A percentile compares a stretch with the other conserved stretches of the same genome.
These are phyloP conservation scores for Rugonectria rugulosa DNA, from an alignment of 2,329 filamentous ascomycete species.

Conservation along the genomic window DNA sequence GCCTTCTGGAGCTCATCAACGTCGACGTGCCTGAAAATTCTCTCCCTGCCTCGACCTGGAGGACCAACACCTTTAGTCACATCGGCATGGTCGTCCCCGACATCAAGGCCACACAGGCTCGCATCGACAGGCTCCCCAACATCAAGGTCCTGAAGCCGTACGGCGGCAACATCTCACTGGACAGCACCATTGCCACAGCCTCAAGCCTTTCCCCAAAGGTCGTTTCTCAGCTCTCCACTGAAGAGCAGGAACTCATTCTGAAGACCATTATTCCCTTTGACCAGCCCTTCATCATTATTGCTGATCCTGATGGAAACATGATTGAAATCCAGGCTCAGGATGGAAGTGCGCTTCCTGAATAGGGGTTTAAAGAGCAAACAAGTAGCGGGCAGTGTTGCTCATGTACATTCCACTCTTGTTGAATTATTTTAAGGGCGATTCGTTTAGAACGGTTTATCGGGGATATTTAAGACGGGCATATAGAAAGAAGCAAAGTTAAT, in stretches of 20 bases:
- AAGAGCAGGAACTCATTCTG: conserved; percentile 4
- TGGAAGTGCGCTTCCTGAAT: conserved; percentile 3
- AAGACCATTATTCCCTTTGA: conserved; percentile 17
- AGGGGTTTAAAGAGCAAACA: neutral
- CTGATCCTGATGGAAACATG: conserved; percentile 38
- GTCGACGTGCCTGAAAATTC: conserved; percentile 31
- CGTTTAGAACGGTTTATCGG: no score
- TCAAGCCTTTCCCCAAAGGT: conserved; percentile 19
- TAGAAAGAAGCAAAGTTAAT: no score
- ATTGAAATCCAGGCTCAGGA: conserved; percentile 35
- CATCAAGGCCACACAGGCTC: conserved; percentile 36
- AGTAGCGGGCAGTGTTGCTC: neutral
- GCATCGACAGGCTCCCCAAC: conserved; percentile 29
- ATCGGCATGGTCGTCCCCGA: conserved; percentile 47
- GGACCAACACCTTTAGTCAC: conserved; percentile 44
- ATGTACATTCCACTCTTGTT: neutral
- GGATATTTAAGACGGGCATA: no score
- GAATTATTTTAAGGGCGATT: neutral
- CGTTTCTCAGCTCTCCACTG: conserved; percentile 16
- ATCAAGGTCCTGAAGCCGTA: conserved; percentile 40
- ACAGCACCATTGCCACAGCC: conserved; percentile 23
- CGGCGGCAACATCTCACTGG: conserved; percentile 24
- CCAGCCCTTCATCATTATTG: conserved; percentile 28
- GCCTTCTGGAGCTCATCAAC: conserved; percentile 43
- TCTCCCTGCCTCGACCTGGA: conserved; percentile 29